phyloP scores from a whole-genome alignment of 2,329 filamentous ascomycete species.

The Alternaria panax region DNA sequence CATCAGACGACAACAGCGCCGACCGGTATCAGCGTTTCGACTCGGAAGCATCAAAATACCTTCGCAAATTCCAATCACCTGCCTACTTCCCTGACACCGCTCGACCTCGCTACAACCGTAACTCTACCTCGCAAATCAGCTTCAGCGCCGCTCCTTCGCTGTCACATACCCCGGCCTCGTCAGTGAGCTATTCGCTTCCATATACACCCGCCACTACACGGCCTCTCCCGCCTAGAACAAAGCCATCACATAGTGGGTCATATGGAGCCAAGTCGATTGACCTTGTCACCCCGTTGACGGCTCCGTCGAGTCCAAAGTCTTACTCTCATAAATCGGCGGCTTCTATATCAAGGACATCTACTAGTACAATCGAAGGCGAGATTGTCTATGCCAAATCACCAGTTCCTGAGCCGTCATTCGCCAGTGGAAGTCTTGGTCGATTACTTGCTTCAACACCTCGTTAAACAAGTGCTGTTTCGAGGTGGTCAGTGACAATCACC shows the following conservation, averaged over 20 bases:
- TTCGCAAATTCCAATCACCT: constrained; percentile 52
- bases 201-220: constrained; percentile 49
- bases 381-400: constrained; percentile 48
- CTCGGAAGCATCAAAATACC: constrained; percentile 52
- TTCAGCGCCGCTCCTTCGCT: constrained; percentile 54
- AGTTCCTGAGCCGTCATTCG: constrained; percentile 41
- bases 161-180: constrained; percentile 56
- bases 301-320: constrained; percentile 43
- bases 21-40: constrained; percentile 33
- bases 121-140: constrained; percentile 46
- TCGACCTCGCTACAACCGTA: constrained; percentile 47
- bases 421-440: constrained; percentile 49
- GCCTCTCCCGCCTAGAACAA: constrained; percentile 50
- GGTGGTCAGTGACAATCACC: background rate
- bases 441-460: constrained; percentile 43
- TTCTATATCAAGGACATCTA: constrained; percentile 44
- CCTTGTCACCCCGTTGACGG: constrained; percentile 53
- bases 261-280: constrained; percentile 54
- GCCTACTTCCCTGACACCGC: constrained; percentile 33
- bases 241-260: constrained; percentile 47
- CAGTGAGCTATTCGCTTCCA: constrained; percentile 55
- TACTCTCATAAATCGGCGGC: constrained; percentile 45
- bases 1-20: constrained; percentile 45
- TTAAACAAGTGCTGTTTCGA: background rate
- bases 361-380: constrained; percentile 47